Evolutionary conservation across 257 asterid species (phyloP).

Genomic region (Coffea eugenioides): DNA sequence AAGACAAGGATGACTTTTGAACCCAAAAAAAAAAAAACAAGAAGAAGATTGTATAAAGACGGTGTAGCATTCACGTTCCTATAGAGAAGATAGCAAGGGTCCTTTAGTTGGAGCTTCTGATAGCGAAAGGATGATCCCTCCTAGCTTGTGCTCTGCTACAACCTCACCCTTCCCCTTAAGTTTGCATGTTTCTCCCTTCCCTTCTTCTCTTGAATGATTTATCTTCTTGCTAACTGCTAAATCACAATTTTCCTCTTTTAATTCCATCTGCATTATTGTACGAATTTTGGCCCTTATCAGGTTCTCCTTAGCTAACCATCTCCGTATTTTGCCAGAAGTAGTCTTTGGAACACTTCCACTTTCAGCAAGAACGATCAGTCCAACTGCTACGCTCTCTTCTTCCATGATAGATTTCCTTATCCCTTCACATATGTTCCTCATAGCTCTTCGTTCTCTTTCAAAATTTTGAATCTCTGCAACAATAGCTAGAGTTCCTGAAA

Average conservation of each 20-base stretch:
- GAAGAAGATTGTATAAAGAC: too few species aligned
- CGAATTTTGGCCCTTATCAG: conserved; percentile 37
- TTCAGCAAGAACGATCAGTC: conserved; percentile 55
- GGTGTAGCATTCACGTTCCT: not conserved
- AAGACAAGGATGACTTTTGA: too few species aligned
- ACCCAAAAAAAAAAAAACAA: too few species aligned
- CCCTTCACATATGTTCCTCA: conserved; percentile 45
- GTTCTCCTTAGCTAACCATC: conserved; percentile 62
- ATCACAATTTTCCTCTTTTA: conserved; percentile 21
- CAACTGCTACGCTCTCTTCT: conserved; percentile 40
- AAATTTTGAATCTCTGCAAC: conserved; percentile 54
- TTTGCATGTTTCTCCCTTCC: conserved; percentile 5
- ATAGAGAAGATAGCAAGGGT: conserved; percentile 44
- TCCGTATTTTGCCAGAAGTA: conserved; percentile 70
- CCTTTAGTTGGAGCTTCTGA: conserved; percentile 24
- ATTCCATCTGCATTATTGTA: conserved; percentile 43
- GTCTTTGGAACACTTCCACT: conserved; percentile 69
- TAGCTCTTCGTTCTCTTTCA: conserved; percentile 15
- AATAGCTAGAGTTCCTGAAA: conserved; percentile 22
- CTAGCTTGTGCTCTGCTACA: conserved; percentile 12
- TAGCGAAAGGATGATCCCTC: conserved; percentile 15
- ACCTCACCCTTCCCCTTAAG: conserved; percentile 2
- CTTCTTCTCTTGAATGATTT: conserved; percentile 13
- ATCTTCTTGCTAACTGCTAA: not conserved
- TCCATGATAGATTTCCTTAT: conserved; percentile 33